Conservation (phyloP, 192 early-diverging fungal species). For the Podila clonocystis region DNA sequence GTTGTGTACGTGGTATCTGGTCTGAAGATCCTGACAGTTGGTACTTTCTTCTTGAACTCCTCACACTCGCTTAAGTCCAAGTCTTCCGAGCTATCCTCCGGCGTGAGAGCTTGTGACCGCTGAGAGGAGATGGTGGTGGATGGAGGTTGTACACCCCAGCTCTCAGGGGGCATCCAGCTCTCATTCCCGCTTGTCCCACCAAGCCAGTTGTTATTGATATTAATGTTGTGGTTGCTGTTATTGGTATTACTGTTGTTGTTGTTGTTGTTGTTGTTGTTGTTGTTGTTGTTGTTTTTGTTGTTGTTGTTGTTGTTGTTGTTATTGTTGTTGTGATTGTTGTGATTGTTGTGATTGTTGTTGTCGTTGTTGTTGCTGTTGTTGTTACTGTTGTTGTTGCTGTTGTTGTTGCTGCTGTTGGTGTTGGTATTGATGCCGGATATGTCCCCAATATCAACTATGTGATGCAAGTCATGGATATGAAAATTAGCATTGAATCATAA, state of each 20-base stretch:
- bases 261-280: background rate
- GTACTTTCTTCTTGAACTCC: conserved; percentile 25
- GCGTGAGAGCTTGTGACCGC: conserved; percentile 19
- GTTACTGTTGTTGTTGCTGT: background rate
- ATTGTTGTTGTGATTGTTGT: background rate
- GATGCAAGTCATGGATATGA: background rate
- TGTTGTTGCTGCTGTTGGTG: conserved; percentile 1
- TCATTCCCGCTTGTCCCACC: conserved; percentile 16
- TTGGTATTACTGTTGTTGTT: background rate
- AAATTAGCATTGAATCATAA: background rate
- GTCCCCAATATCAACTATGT: conserved; percentile 32
- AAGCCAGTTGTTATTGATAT: conserved; percentile 16
- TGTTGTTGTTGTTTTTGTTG: conserved; percentile 20
- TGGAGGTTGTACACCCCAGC: conserved; percentile 39
- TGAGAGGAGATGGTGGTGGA: background rate
- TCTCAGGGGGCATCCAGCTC: conserved; percentile 46
- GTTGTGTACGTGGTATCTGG: conserved; percentile 1
- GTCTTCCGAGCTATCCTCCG: conserved; percentile 31
- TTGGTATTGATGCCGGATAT: conserved; percentile 34
- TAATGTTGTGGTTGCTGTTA: no score
- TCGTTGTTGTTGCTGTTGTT: no score
- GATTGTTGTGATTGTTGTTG: conserved; percentile 4
- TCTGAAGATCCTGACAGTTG: conserved; percentile 68
- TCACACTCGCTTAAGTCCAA: conserved; percentile 36
- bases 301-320: conserved; percentile 19